phyloP scores from a whole-genome alignment of 768 basidiomycete species.

The Dioszegia aurantiaca region DNA sequence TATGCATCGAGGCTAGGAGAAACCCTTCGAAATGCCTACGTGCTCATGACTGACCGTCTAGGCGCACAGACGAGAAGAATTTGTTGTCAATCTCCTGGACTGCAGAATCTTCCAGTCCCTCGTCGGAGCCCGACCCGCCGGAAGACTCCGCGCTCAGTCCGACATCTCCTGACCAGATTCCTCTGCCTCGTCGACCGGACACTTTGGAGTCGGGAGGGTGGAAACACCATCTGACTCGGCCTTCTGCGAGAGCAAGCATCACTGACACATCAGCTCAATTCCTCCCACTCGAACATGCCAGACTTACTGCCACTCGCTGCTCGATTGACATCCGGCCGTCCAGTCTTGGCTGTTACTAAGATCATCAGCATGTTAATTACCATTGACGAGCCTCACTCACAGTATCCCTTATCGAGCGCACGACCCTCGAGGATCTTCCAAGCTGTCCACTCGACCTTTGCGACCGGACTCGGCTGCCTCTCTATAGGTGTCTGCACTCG shows the following conservation, averaged over 20 bases:
- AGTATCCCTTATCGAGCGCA: conserved; percentile 72
- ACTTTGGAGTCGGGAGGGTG: conserved; percentile 61
- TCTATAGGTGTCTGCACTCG: conserved; percentile 19
- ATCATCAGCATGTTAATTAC: neutral
- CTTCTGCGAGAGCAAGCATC: conserved; percentile 75
- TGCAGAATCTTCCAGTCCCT: neutral
- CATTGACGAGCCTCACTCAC: conserved; percentile 20
- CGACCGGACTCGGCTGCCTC: conserved; percentile 10
- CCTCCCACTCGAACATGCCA: neutral
- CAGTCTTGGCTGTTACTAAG: conserved; percentile 78
- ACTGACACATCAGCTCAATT: conserved; percentile 56
- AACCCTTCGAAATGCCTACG: too few relatives aligned
- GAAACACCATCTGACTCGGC: conserved; percentile 76
- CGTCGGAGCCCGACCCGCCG: neutral
- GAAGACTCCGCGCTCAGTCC: neutral
- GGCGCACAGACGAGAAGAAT: neutral
- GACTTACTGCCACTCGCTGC: conserved; percentile 83
- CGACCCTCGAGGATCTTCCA: conserved; percentile 78
- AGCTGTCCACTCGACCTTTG: conserved; percentile 66
- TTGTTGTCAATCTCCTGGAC: neutral
- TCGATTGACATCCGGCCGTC: conserved; percentile 79
- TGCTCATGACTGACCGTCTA: too few relatives aligned
- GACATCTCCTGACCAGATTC: conserved; percentile 45
- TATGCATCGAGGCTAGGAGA: too few relatives aligned
- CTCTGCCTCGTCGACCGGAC: conserved; percentile 15